A percentile compares a stretch with the other conserved stretches of the same genome.
phyloP scores from a whole-genome alignment of 2,329 filamentous ascomycete species.

The Sporothrix globosa region DNA sequence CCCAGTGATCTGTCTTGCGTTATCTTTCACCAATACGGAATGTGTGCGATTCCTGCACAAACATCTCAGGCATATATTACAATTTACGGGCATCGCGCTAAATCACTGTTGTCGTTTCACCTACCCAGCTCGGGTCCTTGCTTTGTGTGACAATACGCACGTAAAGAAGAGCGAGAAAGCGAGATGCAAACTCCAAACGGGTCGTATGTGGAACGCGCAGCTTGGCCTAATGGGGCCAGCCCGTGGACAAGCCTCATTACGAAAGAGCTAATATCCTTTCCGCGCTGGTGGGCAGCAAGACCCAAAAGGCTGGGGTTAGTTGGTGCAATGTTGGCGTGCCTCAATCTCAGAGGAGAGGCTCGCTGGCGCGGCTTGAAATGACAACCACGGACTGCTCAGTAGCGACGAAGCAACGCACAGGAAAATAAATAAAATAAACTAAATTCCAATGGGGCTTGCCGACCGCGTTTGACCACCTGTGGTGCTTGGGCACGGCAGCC shows the following conservation, averaged over 20 bases:
- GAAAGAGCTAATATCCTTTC: slow-evolving; percentile 19
- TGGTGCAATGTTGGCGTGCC: neutral
- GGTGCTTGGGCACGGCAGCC: slow-evolving; percentile 10
- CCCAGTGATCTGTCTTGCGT: neutral
- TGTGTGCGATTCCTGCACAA: neutral
- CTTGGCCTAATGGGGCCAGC: neutral
- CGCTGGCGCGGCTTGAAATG: slow-evolving; percentile 3
- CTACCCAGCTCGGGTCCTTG: neutral
- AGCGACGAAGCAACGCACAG: neutral
- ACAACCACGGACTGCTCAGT: neutral
- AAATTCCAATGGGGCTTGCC: slow-evolving; percentile 16
- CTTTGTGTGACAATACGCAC: neutral
- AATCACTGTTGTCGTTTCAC: neutral
- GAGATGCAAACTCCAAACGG: neutral
- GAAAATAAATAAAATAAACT: neutral
- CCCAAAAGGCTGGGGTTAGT: neutral
- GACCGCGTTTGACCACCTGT: slow-evolving; percentile 3
- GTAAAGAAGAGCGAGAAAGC: neutral
- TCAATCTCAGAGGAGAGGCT: neutral
- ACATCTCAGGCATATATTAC: neutral
- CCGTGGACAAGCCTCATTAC: slow-evolving; percentile 28
- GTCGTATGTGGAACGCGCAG: neutral
- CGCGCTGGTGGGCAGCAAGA: neutral
- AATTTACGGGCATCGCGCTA: neutral
- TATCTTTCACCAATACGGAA: neutral